A percentile compares a stretch with the other conserved stretches of the same genome.
These are phyloP conservation scores for Glebionis coronaria DNA, from an alignment of 129 eudicot genomes.

Conservation along the genomic window DNA sequence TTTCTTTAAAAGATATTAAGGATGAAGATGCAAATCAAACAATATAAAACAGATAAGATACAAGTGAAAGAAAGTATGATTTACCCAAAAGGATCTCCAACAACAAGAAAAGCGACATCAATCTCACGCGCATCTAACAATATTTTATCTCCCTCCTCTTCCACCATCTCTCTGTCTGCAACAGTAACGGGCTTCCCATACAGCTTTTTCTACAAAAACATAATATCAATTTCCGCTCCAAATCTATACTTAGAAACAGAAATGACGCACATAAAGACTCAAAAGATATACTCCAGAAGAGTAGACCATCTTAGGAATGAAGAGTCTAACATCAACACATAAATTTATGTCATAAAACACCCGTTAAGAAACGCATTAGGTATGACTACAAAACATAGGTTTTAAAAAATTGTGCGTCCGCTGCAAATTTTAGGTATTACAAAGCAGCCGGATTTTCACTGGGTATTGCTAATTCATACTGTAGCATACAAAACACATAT, in stretches of 20 bases:
- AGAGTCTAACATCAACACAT: neutral
- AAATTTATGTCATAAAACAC: neutral
- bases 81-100: constrained; percentile 99
- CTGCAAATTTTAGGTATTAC: too few relatives aligned
- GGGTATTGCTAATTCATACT: too few relatives aligned
- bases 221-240: neutral
- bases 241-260: neutral
- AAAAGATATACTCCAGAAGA: neutral
- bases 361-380: too few relatives aligned
- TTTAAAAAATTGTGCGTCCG: too few relatives aligned
- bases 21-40: too few relatives aligned
- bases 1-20: too few relatives aligned
- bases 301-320: neutral
- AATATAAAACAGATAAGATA: neutral
- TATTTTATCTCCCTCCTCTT: constrained; percentile 69
- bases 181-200: constrained; percentile 64
- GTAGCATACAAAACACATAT: too few relatives aligned
- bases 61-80: neutral
- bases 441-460: too few relatives aligned
- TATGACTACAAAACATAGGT: too few relatives aligned
- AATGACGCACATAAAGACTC: constrained; percentile 1
- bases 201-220: constrained; percentile 51
- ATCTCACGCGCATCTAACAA: constrained; percentile 60
- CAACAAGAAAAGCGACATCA: constrained; percentile 89
- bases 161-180: constrained; percentile 89